Evolutionary conservation across 345 rosid species (phyloP), one percentile per base, ranked within the genome.

Genomic region (Murraya koenigii): DNA sequence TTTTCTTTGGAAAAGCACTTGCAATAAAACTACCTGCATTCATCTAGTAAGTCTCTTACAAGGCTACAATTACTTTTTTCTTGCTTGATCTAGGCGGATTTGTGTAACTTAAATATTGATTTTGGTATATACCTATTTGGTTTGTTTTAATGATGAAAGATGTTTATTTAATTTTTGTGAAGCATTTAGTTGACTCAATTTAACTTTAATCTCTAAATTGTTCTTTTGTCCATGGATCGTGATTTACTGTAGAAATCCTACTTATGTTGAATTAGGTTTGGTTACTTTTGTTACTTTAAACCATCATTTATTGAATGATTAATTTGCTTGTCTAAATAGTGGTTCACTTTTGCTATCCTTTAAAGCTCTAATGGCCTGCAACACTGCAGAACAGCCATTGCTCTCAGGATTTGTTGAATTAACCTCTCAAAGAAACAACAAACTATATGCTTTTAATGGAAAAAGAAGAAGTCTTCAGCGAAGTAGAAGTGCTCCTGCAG

Each of bases 401-500:
- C 84, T 95, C 26, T 80, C 90, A 1, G 82, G 85, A n/a, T 67
- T 47, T 23, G 65, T 60, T 9, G 82, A 80, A 66, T 67, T 87
- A 2, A 79, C 72, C 49, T 74, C 69, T 77, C 85, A 75, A 66
- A 80, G 47, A 25, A 77, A 25, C 23, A 74, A 71, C 61, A 80
- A 71, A 62, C 9, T 39, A 39, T 25, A 47, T 63, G 67, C 80
- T 56, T 80, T 82, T 7, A 77, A 76, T 59, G 85, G 54, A 47
- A 15, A 77, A 79, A 82, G 89, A 82, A 83, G 89, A 83, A 83
- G 92, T 76, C 9, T 84, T 56, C 88, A 90, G 47, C 94, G 88
- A 59, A 74, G 80, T 85, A 87, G 61, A 85, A 92, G 97, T 82
- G 91, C 97, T 85, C 97, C 99, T n/a, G 17, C 64, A 77, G 78